A percentile compares a stretch with the other conserved stretches of the same genome.
phyloP scores from a whole-genome alignment of 371 early-diverging fungal species.

The Apophysomyces elegans region DNA sequence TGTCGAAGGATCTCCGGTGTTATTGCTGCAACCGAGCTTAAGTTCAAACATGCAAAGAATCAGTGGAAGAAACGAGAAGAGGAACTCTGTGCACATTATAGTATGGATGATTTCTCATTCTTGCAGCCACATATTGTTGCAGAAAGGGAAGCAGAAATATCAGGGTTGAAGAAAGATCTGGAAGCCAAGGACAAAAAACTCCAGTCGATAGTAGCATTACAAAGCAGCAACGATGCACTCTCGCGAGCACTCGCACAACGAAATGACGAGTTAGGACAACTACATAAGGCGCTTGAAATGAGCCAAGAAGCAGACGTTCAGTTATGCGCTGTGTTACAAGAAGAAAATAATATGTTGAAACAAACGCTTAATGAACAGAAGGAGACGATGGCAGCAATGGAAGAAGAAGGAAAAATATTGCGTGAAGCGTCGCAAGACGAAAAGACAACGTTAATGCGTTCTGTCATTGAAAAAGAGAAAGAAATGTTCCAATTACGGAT shows the following conservation, averaged over 20 bases:
- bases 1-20: not conserved
- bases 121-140: not conserved
- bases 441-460: not conserved
- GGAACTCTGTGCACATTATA: not conserved
- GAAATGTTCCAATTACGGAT: too few relatives aligned
- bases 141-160: not conserved
- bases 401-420: not conserved
- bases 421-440: not conserved
- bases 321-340: not conserved
- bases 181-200: not conserved
- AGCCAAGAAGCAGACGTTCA: not conserved
- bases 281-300: not conserved
- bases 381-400: not conserved
- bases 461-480: too few relatives aligned
- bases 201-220: too few relatives aligned
- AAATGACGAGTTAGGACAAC: not conserved
- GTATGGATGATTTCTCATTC: not conserved
- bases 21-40: not conserved
- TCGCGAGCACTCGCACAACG: not conserved
- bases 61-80: not conserved
- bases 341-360: not conserved
- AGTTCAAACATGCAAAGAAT: not conserved
- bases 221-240: not conserved
- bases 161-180: not conserved
- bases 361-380: not conserved